Conservation (phyloP, 495 filamentous ascomycete genomes). For the Penicillium manginii region DNA sequence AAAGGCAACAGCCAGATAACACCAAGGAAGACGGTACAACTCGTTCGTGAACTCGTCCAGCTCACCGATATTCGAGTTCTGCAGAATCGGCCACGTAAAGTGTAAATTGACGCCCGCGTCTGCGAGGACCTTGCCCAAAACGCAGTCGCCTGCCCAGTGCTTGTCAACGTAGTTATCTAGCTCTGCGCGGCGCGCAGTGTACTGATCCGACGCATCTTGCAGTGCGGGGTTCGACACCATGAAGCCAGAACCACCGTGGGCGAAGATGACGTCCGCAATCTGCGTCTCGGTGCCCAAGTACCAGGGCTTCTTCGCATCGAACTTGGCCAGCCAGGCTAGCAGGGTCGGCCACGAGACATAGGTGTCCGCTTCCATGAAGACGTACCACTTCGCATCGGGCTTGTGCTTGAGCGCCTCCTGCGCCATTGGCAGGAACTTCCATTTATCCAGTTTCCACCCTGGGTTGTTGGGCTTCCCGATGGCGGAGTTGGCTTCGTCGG, state of each 20-base stretch:
- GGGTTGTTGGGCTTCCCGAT: slow-evolving; percentile 53
- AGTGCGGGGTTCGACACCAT: slow-evolving; percentile 62
- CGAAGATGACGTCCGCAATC: slow-evolving; percentile 60
- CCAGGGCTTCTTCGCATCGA: slow-evolving; percentile 52
- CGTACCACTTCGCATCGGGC: slow-evolving; percentile 63
- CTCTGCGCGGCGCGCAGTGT: slow-evolving; percentile 46
- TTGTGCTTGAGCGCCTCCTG: slow-evolving; percentile 46
- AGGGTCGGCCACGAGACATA: slow-evolving; percentile 67
- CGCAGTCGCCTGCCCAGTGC: slow-evolving; percentile 72
- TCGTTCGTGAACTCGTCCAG: slow-evolving; percentile 45
- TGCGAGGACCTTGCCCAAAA: slow-evolving; percentile 61
- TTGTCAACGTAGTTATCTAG: slow-evolving; percentile 56
- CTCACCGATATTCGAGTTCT: slow-evolving; percentile 49
- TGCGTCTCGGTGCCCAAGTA: slow-evolving; percentile 65
- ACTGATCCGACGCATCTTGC: slow-evolving; percentile 47
- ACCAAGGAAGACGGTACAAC: slow-evolving; percentile 55
- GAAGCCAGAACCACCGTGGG: slow-evolving; percentile 71
- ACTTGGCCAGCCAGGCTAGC: slow-evolving; percentile 55
- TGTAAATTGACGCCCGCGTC: slow-evolving; percentile 56
- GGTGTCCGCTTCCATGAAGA: slow-evolving; percentile 73
- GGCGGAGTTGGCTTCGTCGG: slow-evolving; percentile 49
- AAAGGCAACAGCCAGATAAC: slow-evolving; percentile 57
- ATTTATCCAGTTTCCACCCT: slow-evolving; percentile 62
- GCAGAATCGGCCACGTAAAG: slow-evolving; percentile 56
- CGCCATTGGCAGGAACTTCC: slow-evolving; percentile 63